Evolutionary conservation across 139 green algal species (phyloP), one percentile per base, ranked within the genome.

Genomic region (Tetradesmus obliquus): DNA sequence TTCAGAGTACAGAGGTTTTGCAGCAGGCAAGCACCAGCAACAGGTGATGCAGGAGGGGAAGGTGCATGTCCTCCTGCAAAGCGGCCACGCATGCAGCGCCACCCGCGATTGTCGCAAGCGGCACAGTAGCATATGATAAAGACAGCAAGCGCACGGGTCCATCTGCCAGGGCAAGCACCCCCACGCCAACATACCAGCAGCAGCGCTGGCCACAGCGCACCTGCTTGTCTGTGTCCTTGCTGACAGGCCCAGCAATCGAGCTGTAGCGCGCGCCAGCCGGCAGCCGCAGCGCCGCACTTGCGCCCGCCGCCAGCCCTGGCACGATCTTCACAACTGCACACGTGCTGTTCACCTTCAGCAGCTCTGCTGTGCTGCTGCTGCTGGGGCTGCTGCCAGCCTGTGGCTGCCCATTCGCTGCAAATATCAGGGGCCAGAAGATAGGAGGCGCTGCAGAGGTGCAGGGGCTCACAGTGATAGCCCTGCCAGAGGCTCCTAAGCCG

Each of bases 181-280:
- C 20, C 79, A 55, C 9, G 45, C 79, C 2, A 19, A n/a, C 32
- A 55, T 2, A 82, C 32, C 60, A 81, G 20, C 60, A 79, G 32
- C 84, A 79, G 12, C 2, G 9, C 9, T 8, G 13, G 8, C 45
- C 45, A 20, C 20, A 1, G 55, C 24, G 20, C 69, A 83, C 71
- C 71, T 84, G 20, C 53, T 69, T 60, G 53, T 84, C 17, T 12
- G 60, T 8, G 10, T 88, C 85, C 7, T 22, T 3, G 19, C 57
- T 51, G 51, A 92, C 62, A 17, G 89, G 81, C 0, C 93, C 93
- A 6, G 93, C 69, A 55, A 95, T 57, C 1, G 85, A 66, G 58
- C 87, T 90, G 91, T 96, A 96, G n/a, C 66, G 74, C 9, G 86
- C 5, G 10, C 93, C 94, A 17, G 12, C 15, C 0, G 90, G 74